These are phyloP conservation scores for Arctium minus DNA, from an alignment of 129 eudicot species.

Conservation along the genomic window DNA sequence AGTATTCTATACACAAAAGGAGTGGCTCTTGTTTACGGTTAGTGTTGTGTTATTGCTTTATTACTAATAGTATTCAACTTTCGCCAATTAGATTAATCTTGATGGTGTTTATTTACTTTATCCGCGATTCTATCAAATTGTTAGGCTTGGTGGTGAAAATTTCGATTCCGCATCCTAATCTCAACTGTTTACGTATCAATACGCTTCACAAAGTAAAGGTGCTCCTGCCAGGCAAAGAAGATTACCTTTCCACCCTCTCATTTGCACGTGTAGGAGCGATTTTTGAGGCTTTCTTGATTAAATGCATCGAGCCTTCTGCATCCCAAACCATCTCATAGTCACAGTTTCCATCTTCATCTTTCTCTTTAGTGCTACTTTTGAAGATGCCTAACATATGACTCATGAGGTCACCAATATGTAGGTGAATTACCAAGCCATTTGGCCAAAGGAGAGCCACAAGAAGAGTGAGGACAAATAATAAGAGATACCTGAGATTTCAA, in stretches of 20 bases:
- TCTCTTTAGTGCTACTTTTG: slow-evolving; percentile 49
- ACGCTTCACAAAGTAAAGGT: neutral
- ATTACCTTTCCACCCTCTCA: slow-evolving; percentile 42
- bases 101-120: too few relatives aligned
- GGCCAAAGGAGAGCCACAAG: slow-evolving; percentile 69
- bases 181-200: too few relatives aligned
- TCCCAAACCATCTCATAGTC: slow-evolving; percentile 97
- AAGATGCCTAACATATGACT: slow-evolving; percentile 27
- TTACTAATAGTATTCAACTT: too few relatives aligned
- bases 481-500: slow-evolving; percentile 58
- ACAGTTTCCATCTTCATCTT: slow-evolving; percentile 76
- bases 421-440: slow-evolving; percentile 43
- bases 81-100: too few relatives aligned
- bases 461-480: slow-evolving; percentile 64
- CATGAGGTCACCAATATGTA: slow-evolving; percentile 28
- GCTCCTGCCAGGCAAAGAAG: neutral
- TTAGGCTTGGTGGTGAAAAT: neutral
- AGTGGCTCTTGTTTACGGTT: too few relatives aligned
- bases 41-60: too few relatives aligned
- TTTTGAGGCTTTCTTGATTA: slow-evolving; percentile 59
- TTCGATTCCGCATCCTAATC: too few relatives aligned
- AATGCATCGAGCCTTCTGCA: slow-evolving; percentile 96
- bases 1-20: too few relatives aligned
- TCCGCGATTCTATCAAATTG: too few relatives aligned
- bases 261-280: slow-evolving; percentile 24